Conservation (phyloP, 2,329 filamentous ascomycete species). For the Akanthomyces dipterigenus region DNA sequence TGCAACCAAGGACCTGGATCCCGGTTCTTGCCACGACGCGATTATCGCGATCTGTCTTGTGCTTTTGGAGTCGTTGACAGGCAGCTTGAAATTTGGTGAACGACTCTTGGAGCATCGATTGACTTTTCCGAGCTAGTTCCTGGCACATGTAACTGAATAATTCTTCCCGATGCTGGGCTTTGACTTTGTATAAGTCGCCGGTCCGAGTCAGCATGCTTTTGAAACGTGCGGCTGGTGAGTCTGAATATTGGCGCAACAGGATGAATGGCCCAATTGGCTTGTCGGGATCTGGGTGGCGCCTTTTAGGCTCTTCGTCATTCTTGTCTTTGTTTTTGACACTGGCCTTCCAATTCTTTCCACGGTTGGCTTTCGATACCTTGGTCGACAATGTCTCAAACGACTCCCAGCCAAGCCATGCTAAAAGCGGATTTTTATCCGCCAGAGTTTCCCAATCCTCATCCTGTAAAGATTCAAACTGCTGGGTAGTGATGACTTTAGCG, state of each 20-base stretch:
- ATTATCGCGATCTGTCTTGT: slow-evolving; percentile 52
- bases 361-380: background rate
- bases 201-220: slow-evolving; percentile 12
- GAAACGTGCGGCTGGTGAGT: slow-evolving; percentile 7
- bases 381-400: background rate
- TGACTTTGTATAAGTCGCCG: slow-evolving; percentile 55
- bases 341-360: background rate
- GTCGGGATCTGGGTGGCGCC: background rate
- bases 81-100: slow-evolving; percentile 43
- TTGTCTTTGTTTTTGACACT: background rate
- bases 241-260: slow-evolving; percentile 12
- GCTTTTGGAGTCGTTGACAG: slow-evolving; percentile 47
- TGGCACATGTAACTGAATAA: slow-evolving; percentile 62
- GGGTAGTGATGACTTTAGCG: slow-evolving; percentile 47
- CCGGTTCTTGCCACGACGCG: slow-evolving; percentile 28
- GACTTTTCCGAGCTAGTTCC: slow-evolving; percentile 41
- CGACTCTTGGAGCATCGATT: slow-evolving; percentile 39
- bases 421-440: slow-evolving; percentile 4
- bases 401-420: slow-evolving; percentile 16
- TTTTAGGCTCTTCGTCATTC: background rate
- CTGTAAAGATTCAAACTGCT: slow-evolving; percentile 57
- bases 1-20: slow-evolving; percentile 55
- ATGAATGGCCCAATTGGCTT: slow-evolving; percentile 5
- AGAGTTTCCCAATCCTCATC: slow-evolving; percentile 34
- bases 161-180: slow-evolving; percentile 46